A percentile compares a stretch with the other conserved stretches of the same genome.
Evolutionary conservation across 306 rosid species (phyloP).

Genomic region (Begonia masoniana): DNA sequence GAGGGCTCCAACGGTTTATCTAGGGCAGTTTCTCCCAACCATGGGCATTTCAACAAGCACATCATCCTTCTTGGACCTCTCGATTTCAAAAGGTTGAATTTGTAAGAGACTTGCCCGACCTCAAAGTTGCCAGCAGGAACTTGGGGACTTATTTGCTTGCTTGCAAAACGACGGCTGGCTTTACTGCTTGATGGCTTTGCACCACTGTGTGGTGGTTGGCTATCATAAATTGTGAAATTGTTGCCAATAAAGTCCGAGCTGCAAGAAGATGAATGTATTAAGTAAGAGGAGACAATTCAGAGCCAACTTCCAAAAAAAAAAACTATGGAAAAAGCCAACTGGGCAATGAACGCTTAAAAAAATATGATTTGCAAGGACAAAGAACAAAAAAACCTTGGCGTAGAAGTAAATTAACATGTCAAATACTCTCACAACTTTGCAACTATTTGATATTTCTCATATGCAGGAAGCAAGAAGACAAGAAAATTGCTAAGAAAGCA

Average conservation of each 20-base stretch:
- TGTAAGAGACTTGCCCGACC: conserved; percentile 81
- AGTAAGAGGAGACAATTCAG: conserved; percentile 3
- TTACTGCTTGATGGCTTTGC: conserved; percentile 72
- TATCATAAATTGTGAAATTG: conserved; percentile 82
- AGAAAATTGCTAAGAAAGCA: no score
- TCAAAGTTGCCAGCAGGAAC: conserved; percentile 92
- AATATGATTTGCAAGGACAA: no score
- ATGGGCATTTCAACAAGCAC: conserved; percentile 54
- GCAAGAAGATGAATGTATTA: conserved; percentile 10
- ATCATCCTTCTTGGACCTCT: conserved; percentile 99
- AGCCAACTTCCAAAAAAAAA: neutral
- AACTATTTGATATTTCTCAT: no score
- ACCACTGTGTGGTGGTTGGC: conserved; percentile 81
- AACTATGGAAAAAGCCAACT: no score
- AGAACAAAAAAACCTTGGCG: no score
- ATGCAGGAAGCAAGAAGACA: no score
- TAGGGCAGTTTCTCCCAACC: conserved; percentile 26
- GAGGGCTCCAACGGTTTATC: conserved; percentile 14
- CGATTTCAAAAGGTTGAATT: conserved; percentile 86
- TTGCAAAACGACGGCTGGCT: conserved; percentile 78
- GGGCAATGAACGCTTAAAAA: no score
- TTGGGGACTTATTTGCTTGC: conserved; percentile 98
- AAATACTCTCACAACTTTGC: no score
- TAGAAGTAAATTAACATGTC: no score
- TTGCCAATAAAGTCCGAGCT: conserved; percentile 98